Evolutionary conservation across 768 basidiomycete genomes (phyloP), one percentile per base, ranked within the genome.

Genomic region (Cystoderma amianthinum): DNA sequence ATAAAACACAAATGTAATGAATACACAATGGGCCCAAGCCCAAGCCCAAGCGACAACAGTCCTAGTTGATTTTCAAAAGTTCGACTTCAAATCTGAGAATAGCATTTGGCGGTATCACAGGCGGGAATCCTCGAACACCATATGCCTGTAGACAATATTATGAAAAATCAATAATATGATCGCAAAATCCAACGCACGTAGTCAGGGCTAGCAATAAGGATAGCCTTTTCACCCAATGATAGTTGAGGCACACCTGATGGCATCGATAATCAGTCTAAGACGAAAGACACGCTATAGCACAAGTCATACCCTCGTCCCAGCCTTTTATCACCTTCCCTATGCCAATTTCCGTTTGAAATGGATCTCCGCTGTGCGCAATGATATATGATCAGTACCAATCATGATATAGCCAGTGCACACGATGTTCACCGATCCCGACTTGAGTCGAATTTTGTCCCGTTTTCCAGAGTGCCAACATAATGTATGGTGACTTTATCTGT

Each of bases 41-140:
- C 46, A 28, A 41, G 37, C 47, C 50, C 42, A 45, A 18, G 18
- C 44, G 33, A 42, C 33, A 44, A 15, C 24, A 13, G 19, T 46
- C 30, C 25, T 33, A 64, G 43, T 68, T 80, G 66, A 92, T 89
- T 59, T 74, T 68, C 44, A 91, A 46, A 36, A 94, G 70, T 63
- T 93, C 86, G 39, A 94, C 86, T 62, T 90, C 87, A 54, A 93
- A 93, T 46, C 62, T 71, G 59, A 94, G 72, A 10, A 74, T 79
- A 3, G 85, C 57, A 56, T 91, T 80, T 50, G 82, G 56, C 10
- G 88, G 88, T 59, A 92, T 92, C 46, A 85, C 67, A 15, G 85
- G 85, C 6, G 81, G 79, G 62, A 83, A 89, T 5, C 90, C 89
- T 15, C 81, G 73, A 18, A 61, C 16, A 11, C 87, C 88, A 48